Evolutionary conservation across 371 early-diverging fungal genomes (phyloP), one percentile per base, ranked within the genome.

Genomic region (Haplosporangium sp.): DNA sequence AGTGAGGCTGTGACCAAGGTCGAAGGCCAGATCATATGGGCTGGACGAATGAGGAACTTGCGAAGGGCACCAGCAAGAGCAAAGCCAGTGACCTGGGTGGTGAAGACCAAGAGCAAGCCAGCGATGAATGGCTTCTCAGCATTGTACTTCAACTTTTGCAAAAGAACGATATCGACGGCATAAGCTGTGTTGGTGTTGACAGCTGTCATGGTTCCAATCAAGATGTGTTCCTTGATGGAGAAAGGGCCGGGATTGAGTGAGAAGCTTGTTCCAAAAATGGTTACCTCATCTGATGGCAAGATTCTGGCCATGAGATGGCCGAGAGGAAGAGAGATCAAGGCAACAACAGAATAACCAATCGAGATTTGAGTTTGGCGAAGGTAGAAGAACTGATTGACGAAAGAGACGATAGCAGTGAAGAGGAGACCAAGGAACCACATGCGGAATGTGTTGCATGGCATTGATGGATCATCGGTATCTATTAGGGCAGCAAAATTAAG

Each of bases 21-120:
- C 1, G 88, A 84, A 3, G 96, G 96, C 96, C 96, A 96, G 37
- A 95, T 84, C 96, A 96, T 95, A n/a, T 86, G 85, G 0, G 90
- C 85, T 19, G 96, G 96, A 38, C 90, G 87, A 35, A 97, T 94
- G 9, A 96, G 85, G 84, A 89, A 94, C 48, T 88, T 86, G 52
- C 94, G 90, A 59, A 88, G 83, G 9, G 92, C 70, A 57, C 96
- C 97, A 42, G 96, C 93, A 58, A 96, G 86, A 19, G 95, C 94
- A 76, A 91, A 95, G n/a, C 97, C 97, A 64, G 94, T 81, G 37
- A 92, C 53, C 76, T 92, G 90, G 38, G 94, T 92, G 1, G 91
- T 87, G 61, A 92, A 65, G 15, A 94, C 84, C 37, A 93, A 77
- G 10, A 91, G 71, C 13, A 93, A 64, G 50, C 87, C 87, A 27